Conservation (phyloP, 768 basidiomycete species). For the Pleurotus citrinopileatus region DNA sequence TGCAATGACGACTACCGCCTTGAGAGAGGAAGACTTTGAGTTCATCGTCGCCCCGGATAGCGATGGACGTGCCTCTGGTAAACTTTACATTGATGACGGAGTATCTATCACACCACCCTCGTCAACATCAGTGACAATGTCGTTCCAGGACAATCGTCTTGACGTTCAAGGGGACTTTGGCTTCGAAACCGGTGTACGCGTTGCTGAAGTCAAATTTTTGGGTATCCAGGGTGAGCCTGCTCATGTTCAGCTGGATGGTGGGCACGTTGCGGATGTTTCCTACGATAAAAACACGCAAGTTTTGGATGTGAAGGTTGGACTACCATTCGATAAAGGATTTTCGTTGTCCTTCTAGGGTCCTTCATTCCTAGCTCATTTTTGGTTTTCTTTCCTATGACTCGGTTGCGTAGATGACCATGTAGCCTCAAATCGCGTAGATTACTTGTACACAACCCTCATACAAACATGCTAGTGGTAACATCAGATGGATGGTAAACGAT, state of each 20-base stretch:
- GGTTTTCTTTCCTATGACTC: too few species aligned
- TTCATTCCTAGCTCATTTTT: too few species aligned
- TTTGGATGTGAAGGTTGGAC: conserved; percentile 38
- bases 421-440: too few species aligned
- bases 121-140: conserved; percentile 32
- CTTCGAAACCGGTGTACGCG: conserved; percentile 34
- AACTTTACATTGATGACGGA: conserved; percentile 65
- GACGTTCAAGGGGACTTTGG: conserved; percentile 35
- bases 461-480: too few species aligned
- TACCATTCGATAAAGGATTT: conserved; percentile 33
- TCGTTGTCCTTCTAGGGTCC: conserved; percentile 23
- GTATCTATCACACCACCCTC: conserved; percentile 39
- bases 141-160: conserved; percentile 26
- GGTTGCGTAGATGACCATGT: too few species aligned
- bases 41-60: conserved; percentile 56
- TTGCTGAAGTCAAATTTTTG: conserved; percentile 35
- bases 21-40: conserved; percentile 57
- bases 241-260: conserved; percentile 27
- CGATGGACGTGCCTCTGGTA: conserved; percentile 48
- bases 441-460: too few species aligned
- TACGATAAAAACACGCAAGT: conserved; percentile 40
- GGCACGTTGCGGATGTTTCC: conserved; percentile 19
- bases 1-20: conserved; percentile 58
- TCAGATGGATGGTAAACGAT: too few species aligned
- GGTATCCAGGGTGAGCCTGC: conserved; percentile 20